Evolutionary conservation across 2,329 filamentous ascomycete species (phyloP).

Genomic region (Cytospora chrysosperma): DNA sequence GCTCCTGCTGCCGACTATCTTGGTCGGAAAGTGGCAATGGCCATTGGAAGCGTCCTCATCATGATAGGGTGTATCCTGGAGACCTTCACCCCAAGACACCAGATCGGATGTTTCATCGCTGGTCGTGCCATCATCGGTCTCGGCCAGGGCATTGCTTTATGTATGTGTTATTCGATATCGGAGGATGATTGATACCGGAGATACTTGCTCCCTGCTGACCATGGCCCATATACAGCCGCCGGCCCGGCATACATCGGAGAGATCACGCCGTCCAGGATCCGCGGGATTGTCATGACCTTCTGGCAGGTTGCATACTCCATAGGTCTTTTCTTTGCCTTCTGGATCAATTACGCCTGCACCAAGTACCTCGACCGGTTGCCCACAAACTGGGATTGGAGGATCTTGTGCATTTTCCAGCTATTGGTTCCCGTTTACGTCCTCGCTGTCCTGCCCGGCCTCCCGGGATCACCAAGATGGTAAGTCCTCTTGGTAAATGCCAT

Average conservation of each 20-base stretch:
- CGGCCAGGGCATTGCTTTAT: slow-evolving; percentile 65
- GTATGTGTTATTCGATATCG: too few relatives aligned
- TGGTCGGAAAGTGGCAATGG: slow-evolving; percentile 66
- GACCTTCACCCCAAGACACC: slow-evolving; percentile 59
- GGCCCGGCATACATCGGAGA: slow-evolving; percentile 72
- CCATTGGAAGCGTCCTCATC: slow-evolving; percentile 60
- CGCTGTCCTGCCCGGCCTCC: slow-evolving; percentile 60
- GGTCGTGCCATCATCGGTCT: slow-evolving; percentile 69
- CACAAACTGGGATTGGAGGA: slow-evolving; percentile 70
- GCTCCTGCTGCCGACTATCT: slow-evolving; percentile 62
- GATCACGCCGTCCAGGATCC: slow-evolving; percentile 61
- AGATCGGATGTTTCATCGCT: slow-evolving; percentile 65
- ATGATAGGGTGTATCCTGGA: slow-evolving; percentile 70
- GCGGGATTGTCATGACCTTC: slow-evolving; percentile 67
- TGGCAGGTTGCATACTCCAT: slow-evolving; percentile 53
- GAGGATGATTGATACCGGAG: slow-evolving; percentile 38
- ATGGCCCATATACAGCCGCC: slow-evolving; percentile 41
- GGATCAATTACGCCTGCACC: slow-evolving; percentile 62
- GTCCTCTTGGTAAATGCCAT: slow-evolving; percentile 35
- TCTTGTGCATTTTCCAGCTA: slow-evolving; percentile 71
- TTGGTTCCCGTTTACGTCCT: slow-evolving; percentile 64
- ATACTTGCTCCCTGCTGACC: slow-evolving; percentile 28
- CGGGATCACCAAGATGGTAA: slow-evolving; percentile 68
- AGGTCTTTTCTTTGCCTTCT: slow-evolving; percentile 57
- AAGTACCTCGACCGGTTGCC: slow-evolving; percentile 42